phyloP scores from a whole-genome alignment of 352 stramenopile genomes.

The Globisporangium sylvaticum region DNA sequence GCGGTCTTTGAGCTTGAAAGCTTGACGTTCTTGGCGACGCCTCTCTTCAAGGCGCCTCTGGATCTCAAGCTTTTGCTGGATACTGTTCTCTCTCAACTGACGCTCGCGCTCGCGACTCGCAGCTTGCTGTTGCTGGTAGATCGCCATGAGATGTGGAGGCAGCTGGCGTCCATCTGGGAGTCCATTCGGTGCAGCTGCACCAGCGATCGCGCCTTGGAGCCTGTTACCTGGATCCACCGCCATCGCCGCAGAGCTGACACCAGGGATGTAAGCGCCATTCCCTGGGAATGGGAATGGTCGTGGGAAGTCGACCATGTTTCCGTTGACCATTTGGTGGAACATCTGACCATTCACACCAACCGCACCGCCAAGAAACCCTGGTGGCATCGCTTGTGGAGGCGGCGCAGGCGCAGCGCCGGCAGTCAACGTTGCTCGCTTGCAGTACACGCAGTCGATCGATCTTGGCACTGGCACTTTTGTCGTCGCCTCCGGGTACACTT shows the following conservation, averaged over 20 bases:
- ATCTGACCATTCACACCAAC: not conserved
- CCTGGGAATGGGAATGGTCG: not conserved
- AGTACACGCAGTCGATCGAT: conserved; percentile 69
- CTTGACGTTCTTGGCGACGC: conserved; percentile 32
- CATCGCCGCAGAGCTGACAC: not conserved
- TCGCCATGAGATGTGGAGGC: conserved; percentile 21
- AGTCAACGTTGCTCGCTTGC: conserved; percentile 40
- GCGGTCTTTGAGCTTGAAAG: conserved; percentile 51
- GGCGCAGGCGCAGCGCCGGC: conserved; percentile 28
- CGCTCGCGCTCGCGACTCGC: conserved; percentile 12
- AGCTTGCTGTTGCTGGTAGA: conserved; percentile 26
- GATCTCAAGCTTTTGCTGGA: conserved; percentile 10
- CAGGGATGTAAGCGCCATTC: conserved; percentile 1
- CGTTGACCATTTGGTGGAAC: not conserved
- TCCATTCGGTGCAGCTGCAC: not conserved
- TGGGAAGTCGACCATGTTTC: not conserved
- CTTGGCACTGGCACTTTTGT: conserved; percentile 56
- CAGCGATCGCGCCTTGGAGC: not conserved
- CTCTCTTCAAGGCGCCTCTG: conserved; percentile 23
- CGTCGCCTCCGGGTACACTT: conserved; percentile 55
- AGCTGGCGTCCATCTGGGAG: conserved; percentile 8
- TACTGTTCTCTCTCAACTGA: conserved; percentile 11
- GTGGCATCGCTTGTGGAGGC: conserved; percentile 14
- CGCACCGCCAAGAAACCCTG: not conserved
- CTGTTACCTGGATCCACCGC: not conserved